Percentiles rank a stretch among this genome's conserved stretches.
These are phyloP conservation scores for Sambucus nigra DNA, from an alignment of 129 eudicot genomes.

Conservation along the genomic window DNA sequence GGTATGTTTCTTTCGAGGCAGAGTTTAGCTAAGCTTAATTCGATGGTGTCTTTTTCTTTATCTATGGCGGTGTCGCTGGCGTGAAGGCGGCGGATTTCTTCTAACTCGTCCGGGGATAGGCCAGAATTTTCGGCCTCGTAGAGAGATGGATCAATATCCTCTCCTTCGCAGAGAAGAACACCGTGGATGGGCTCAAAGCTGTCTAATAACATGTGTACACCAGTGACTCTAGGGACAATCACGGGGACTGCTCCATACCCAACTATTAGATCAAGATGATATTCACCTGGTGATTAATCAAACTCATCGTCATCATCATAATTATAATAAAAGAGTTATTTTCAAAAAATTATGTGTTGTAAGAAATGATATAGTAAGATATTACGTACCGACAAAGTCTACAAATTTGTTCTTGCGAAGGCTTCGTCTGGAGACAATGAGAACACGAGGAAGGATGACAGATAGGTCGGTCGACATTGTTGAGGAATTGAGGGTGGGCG, in stretches of 20 bases:
- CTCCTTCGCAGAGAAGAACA: slow-evolving; percentile 94
- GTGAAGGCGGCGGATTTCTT: slow-evolving; percentile 54
- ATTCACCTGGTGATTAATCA: slow-evolving; percentile 47
- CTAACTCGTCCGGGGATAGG: slow-evolving; percentile 51
- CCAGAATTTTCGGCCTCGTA: slow-evolving; percentile 38
- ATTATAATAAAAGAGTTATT: background rate
- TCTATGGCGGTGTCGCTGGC: slow-evolving; percentile 82
- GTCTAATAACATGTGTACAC: slow-evolving; percentile 61
- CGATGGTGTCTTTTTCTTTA: slow-evolving; percentile 83
- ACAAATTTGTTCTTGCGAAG: slow-evolving; percentile 98
- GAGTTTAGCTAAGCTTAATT: slow-evolving; percentile 63
- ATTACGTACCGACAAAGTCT: slow-evolving; percentile 71
- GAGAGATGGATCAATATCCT: slow-evolving; percentile 79
- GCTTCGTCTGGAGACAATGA: slow-evolving; percentile 80
- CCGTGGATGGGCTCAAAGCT: slow-evolving; percentile 97
- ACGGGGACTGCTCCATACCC: slow-evolving; percentile 93
- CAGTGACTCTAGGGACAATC: slow-evolving; percentile 78
- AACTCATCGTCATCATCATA: background rate
- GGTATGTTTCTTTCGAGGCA: slow-evolving; percentile 90
- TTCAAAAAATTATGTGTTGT: too few species aligned
- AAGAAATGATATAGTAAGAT: background rate
- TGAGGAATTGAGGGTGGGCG: too few species aligned
- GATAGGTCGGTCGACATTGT: slow-evolving; percentile 54
- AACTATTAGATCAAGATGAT: slow-evolving; percentile 86
- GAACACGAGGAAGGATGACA: slow-evolving; percentile 67